These are phyloP conservation scores for Botrytis paeoniae DNA, from an alignment of 2,329 filamentous ascomycete genomes.

Conservation along the genomic window DNA sequence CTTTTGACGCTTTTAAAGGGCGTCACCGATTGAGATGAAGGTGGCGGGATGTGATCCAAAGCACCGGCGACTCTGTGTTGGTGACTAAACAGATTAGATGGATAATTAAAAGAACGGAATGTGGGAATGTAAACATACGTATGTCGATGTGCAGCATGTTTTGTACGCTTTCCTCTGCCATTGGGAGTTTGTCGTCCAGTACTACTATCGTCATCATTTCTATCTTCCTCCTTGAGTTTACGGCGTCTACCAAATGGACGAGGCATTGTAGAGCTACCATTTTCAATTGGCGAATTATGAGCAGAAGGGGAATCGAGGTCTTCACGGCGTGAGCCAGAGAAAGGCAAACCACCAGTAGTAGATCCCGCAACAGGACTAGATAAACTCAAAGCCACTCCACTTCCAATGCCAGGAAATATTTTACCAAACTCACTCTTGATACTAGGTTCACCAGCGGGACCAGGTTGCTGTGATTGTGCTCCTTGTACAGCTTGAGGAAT, in stretches of 20 bases:
- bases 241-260: slow-evolving; percentile 48
- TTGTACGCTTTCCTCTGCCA: slow-evolving; percentile 60
- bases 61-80: slow-evolving; percentile 55
- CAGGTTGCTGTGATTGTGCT: slow-evolving; percentile 75
- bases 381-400: slow-evolving; percentile 54
- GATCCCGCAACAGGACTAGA: slow-evolving; percentile 49
- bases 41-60: slow-evolving; percentile 46
- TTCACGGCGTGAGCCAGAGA: slow-evolving; percentile 51
- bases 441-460: slow-evolving; percentile 76
- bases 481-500: slow-evolving; percentile 92
- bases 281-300: slow-evolving; percentile 43
- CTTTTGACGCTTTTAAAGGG: slow-evolving; percentile 52
- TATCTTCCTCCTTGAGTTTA: slow-evolving; percentile 73
- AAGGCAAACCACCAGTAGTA: slow-evolving; percentile 49
- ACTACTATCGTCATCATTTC: slow-evolving; percentile 65
- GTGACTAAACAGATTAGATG: slow-evolving; percentile 38
- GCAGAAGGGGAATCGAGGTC: slow-evolving; percentile 45
- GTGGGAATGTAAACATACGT: slow-evolving; percentile 41
- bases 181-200: slow-evolving; percentile 61
- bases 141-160: slow-evolving; percentile 47
- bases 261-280: slow-evolving; percentile 40
- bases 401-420: slow-evolving; percentile 92
- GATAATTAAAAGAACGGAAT: slow-evolving; percentile 35
- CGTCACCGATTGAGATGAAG: slow-evolving; percentile 42
- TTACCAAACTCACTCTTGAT: slow-evolving; percentile 95